Percentiles rank a stretch among this genome's conserved stretches.
Evolutionary conservation across 2,329 filamentous ascomycete genomes (phyloP).

Genomic region (Rhinocladiella similis): DNA sequence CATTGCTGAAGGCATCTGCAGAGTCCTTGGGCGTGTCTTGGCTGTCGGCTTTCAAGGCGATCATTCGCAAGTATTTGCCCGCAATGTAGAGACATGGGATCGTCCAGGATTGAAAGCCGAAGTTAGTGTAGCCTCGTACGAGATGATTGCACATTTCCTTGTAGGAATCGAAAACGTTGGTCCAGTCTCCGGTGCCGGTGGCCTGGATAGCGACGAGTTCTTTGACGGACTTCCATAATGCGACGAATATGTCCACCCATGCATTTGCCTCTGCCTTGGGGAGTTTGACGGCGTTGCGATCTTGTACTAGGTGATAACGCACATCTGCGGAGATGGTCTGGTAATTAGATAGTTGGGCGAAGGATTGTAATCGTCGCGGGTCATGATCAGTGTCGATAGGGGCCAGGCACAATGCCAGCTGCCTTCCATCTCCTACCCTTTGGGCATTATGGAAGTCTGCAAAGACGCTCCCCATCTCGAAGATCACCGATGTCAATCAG

Average conservation of each 20-base stretch:
- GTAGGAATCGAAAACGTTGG: conserved; percentile 84
- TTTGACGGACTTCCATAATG: conserved; percentile 80
- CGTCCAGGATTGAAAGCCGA: conserved; percentile 82
- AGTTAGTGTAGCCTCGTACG: conserved; percentile 76
- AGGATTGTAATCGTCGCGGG: conserved; percentile 65
- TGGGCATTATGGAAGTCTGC: conserved; percentile 72
- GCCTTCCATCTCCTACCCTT: conserved; percentile 64
- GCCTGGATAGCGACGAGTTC: conserved; percentile 68
- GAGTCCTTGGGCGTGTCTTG: conserved; percentile 56
- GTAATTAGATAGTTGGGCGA: conserved; percentile 70
- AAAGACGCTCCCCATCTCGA: conserved; percentile 70
- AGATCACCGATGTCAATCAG: not conserved
- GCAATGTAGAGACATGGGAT: conserved; percentile 86
- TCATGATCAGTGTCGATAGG: conserved; percentile 66
- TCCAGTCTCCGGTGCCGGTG: conserved; percentile 62
- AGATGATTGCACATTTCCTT: conserved; percentile 77
- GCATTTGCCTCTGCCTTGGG: conserved; percentile 68
- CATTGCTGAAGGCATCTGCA: conserved; percentile 45
- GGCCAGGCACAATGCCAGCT: conserved; percentile 71
- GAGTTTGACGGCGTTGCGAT: conserved; percentile 55
- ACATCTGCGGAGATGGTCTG: conserved; percentile 68
- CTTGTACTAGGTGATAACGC: conserved; percentile 68
- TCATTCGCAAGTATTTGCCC: conserved; percentile 81
- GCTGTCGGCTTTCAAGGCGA: conserved; percentile 88
- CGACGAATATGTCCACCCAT: conserved; percentile 84